A percentile compares a stretch with the other conserved stretches of the same genome.
phyloP scores from a whole-genome alignment of 495 filamentous ascomycete species.

The Hypoxylon lenormandii region DNA sequence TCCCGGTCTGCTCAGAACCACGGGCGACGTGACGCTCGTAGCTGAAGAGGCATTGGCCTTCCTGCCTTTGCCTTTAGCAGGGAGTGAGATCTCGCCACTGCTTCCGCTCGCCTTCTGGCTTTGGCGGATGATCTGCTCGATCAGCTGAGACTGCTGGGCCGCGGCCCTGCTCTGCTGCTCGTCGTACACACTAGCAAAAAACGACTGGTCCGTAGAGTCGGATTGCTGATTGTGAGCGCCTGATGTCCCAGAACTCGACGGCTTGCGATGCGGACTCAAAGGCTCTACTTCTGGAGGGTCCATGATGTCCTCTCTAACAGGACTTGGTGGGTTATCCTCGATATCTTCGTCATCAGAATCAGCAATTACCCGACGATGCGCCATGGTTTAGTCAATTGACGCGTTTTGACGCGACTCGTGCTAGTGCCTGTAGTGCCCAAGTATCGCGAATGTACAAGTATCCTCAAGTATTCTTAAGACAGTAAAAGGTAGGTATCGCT shows the following conservation, averaged over 20 bases:
- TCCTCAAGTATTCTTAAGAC: background rate
- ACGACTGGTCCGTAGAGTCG: conserved; percentile 43
- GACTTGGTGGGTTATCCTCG: conserved; percentile 35
- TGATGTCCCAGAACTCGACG: conserved; percentile 11
- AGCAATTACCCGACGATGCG: conserved; percentile 43
- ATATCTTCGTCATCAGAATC: conserved; percentile 51
- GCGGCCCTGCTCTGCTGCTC: conserved; percentile 42
- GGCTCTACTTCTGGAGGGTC: conserved; percentile 43
- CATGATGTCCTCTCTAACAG: conserved; percentile 20
- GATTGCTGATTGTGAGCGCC: conserved; percentile 27
- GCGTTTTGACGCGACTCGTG: conserved; percentile 34
- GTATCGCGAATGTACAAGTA: background rate
- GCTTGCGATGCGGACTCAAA: conserved; percentile 39
- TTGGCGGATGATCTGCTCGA: conserved; percentile 49
- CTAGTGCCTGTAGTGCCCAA: background rate
- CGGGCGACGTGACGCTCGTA: conserved; percentile 46
- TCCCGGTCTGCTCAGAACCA: conserved; percentile 22
- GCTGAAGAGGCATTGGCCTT: conserved; percentile 40
- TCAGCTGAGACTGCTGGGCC: conserved; percentile 41
- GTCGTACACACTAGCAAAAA: conserved; percentile 45
- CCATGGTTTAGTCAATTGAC: conserved; percentile 37
- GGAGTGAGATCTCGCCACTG: conserved; percentile 43
- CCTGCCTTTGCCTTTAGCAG: conserved; percentile 33
- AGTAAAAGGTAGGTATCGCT: background rate
- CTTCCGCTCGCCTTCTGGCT: conserved; percentile 48